These are phyloP conservation scores for Metschnikowia arizonensis DNA, from an alignment of 805 yeast species.

Conservation along the genomic window DNA sequence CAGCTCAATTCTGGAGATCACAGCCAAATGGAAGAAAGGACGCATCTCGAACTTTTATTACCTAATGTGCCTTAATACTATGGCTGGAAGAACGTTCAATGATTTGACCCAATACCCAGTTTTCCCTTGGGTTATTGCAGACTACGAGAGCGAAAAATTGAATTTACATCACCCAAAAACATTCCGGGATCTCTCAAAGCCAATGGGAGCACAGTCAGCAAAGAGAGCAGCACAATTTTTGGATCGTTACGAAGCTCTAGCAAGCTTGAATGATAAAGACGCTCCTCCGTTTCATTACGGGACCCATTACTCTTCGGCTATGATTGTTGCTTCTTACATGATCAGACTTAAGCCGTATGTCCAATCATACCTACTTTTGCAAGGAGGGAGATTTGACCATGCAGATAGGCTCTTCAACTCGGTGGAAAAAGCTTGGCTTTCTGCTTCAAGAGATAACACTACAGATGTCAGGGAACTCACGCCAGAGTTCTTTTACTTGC, in stretches of 20 bases:
- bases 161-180: constrained; percentile 59
- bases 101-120: constrained; percentile 89
- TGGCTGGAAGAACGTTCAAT: constrained; percentile 86
- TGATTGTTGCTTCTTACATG: constrained; percentile 81
- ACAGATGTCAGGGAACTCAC: constrained; percentile 85
- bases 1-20: constrained; percentile 32
- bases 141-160: constrained; percentile 66
- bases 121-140: constrained; percentile 88
- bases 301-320: constrained; percentile 89
- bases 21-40: constrained; percentile 72
- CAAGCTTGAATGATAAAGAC: constrained; percentile 50
- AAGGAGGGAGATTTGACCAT: constrained; percentile 86
- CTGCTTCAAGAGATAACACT: constrained; percentile 74
- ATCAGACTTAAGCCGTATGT: constrained; percentile 79
- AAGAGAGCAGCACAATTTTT: constrained; percentile 58
- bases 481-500: constrained; percentile 81
- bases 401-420: constrained; percentile 80
- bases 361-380: constrained; percentile 69
- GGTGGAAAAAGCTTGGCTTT: constrained; percentile 71
- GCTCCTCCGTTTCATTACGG: constrained; percentile 88
- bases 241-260: constrained; percentile 70
- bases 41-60: constrained; percentile 81
- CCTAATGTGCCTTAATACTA: constrained; percentile 70
- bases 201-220: constrained; percentile 84
- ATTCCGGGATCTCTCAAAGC: constrained; percentile 74